Conservation (phyloP, 2,329 filamentous ascomycete genomes). For the Diaporthe sp. region DNA sequence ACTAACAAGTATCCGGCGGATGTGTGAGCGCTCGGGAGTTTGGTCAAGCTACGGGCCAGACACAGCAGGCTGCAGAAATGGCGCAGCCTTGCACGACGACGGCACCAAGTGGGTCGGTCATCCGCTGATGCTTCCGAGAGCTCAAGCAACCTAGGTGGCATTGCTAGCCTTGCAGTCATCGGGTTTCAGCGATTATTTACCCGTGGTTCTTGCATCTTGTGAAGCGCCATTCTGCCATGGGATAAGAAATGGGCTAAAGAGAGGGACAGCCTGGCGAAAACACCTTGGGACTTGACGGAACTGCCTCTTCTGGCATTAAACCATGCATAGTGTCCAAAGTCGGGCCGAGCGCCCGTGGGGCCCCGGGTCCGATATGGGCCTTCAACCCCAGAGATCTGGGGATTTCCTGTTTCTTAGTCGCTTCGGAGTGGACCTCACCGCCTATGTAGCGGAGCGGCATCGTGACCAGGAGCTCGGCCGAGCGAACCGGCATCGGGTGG, state of each 20-base stretch:
- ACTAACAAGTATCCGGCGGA: not conserved
- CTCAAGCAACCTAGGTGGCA: not conserved
- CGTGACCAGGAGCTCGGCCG: not conserved
- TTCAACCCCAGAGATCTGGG: not conserved
- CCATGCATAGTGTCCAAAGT: not conserved
- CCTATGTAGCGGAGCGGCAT: not conserved
- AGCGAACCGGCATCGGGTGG: not conserved
- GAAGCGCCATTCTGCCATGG: not conserved
- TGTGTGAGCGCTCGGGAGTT: not conserved
- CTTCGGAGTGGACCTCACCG: constrained; percentile 18
- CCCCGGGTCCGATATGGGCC: not conserved
- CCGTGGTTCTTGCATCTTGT: not conserved
- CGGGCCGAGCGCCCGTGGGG: constrained; percentile 7
- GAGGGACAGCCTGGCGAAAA: not conserved
- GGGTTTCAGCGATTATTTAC: not conserved
- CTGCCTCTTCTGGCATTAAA: constrained; percentile 4
- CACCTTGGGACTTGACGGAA: not conserved
- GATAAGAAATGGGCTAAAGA: not conserved
- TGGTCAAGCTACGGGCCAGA: not conserved
- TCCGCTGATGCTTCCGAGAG: not conserved
- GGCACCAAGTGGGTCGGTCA: not conserved
- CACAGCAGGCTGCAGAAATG: not conserved
- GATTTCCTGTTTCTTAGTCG: constrained; percentile 7
- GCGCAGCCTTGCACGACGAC: not conserved
- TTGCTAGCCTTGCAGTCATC: not conserved